These are phyloP conservation scores for Populus hybrid DNA, from an alignment of 441 rosid species.

Conservation along the genomic window DNA sequence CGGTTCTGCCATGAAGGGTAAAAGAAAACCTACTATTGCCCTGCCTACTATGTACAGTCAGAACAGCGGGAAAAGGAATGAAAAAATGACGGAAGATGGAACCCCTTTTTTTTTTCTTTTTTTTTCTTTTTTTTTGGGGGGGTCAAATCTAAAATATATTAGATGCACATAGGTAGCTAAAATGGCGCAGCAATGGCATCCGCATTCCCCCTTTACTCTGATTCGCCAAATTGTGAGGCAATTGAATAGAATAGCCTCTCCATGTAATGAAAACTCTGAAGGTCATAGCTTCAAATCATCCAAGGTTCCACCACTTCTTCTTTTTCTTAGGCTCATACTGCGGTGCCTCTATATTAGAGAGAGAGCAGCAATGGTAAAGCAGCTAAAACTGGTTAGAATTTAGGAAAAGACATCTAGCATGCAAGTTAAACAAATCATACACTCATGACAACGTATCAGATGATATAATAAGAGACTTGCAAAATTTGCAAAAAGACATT, in stretches of 20 bases:
- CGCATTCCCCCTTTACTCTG: neutral
- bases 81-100: neutral
- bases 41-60: neutral
- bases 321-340: slow-evolving; percentile 26
- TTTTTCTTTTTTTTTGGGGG: neutral
- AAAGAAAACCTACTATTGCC: neutral
- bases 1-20: no score
- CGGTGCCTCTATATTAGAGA: slow-evolving; percentile 29
- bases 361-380: neutral
- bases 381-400: neutral
- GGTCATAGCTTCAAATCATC: slow-evolving; percentile 19
- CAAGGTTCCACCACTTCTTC: slow-evolving; percentile 37
- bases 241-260: neutral
- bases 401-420: neutral
- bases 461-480: neutral
- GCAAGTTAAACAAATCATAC: neutral
- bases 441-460: neutral
- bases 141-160: neutral
- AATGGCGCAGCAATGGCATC: neutral
- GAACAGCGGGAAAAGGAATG: neutral
- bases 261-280: neutral
- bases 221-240: neutral
- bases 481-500: neutral
- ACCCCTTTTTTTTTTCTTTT: neutral
- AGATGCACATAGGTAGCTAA: neutral